Base-by-base conservation (phyloP, 257 asterid species). In the Echium plantagineum region DNA sequence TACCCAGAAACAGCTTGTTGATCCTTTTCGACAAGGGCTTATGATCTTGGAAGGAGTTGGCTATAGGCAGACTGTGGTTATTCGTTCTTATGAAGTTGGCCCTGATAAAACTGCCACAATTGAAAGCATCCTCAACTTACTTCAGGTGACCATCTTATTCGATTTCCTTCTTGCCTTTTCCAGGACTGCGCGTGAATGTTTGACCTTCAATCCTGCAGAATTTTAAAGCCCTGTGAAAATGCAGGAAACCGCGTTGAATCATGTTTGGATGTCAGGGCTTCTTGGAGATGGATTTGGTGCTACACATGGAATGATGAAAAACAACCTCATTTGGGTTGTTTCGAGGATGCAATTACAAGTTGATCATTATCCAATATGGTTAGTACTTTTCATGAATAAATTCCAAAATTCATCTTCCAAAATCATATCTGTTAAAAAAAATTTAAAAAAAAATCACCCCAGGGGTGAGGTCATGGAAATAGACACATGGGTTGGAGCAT, bases 401-500 rank as follows among this genome's bases (percentile, higher is more conserved):
- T 35, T 17, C 21, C 63, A 35, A 4, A 17, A 38, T 6, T 21
- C 32, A 28, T 61, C 3, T 46, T 46, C 9, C 15, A 15, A 0
- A 21, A 42, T 16, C n/a, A 17, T 30, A 1, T 5, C 21, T 66
- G 47, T 9, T 57, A 30, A 52, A 18, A 65, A 30, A 5, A 20
- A 52, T n/a, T n/a, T n/a, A 28, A 28, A 28, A 1, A 28, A 28
- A 28, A 30, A 24, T 19, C 57, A 57, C 26, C 10, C 15, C 67
- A 87, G 97, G 97, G 96, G 96, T 22, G 96, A 90, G 66, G 77
- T 90, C 22, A 68, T 85, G 83, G 96, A 90, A 52, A 81, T 87
- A 57, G 95, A 90, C 67, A 87, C 97, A 31, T 87, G 96, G 97
- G 95, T 87, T 7, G 95, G 89, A 59, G 93, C 89, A 64, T 85